Percentiles rank a stretch among this genome's conserved stretches.
phyloP scores from a whole-genome alignment of 331 rosid genomes.

The Dryas integrifolia region DNA sequence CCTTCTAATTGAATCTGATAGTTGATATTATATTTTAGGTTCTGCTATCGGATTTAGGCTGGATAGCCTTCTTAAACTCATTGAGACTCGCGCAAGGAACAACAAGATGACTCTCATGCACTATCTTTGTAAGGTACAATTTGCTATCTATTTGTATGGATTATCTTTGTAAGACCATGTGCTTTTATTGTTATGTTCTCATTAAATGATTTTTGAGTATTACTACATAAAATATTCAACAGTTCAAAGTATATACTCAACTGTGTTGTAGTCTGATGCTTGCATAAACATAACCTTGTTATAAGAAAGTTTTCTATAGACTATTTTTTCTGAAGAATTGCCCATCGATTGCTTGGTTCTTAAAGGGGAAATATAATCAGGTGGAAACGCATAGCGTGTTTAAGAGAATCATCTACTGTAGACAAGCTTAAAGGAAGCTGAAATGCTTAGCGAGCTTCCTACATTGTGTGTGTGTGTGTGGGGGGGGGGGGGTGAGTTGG shows the following conservation, averaged over 20 bases:
- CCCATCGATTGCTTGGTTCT: too few species aligned
- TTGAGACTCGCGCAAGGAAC: constrained; percentile 81
- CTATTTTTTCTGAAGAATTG: too few species aligned
- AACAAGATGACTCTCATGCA: constrained; percentile 86
- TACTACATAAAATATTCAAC: too few species aligned
- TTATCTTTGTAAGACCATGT: neutral
- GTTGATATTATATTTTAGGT: constrained; percentile 38
- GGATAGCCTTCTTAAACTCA: constrained; percentile 89
- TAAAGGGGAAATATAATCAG: too few species aligned
- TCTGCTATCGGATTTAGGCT: constrained; percentile 82
- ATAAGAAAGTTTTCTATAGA: neutral
- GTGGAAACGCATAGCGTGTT: too few species aligned
- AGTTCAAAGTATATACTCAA: neutral
- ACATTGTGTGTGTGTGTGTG: too few species aligned
- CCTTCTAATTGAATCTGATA: neutral
- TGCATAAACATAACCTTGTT: neutral
- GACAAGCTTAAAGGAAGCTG: too few species aligned
- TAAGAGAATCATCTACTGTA: too few species aligned
- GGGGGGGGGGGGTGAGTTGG: too few species aligned
- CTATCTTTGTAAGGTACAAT: constrained; percentile 81
- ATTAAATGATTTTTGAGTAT: neutral
- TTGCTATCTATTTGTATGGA: neutral
- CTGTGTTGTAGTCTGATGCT: neutral
- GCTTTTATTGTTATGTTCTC: neutral
- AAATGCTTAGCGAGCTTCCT: too few species aligned